Conservation (phyloP, 1,284 basidiomycete genomes). For the Cutaneotrichosporon sp. region DNA sequence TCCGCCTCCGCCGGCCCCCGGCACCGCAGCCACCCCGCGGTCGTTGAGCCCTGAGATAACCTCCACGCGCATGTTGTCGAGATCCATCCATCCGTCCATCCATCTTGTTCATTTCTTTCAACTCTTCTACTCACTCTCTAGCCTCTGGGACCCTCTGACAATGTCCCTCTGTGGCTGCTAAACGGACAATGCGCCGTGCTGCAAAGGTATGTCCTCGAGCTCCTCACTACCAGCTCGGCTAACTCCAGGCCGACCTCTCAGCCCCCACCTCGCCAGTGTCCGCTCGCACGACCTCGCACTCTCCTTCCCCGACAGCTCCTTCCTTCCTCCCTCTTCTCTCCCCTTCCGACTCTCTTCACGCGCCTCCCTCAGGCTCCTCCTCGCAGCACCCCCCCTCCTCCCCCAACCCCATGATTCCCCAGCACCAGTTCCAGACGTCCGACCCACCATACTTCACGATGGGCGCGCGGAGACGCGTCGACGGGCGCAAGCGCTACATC, state of each 20-base stretch:
- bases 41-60: too few relatives aligned
- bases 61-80: too few relatives aligned
- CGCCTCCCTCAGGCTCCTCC: neutral
- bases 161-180: neutral
- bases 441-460: neutral
- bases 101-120: too few relatives aligned
- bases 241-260: neutral
- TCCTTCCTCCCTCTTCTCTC: neutral
- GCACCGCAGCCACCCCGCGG: too few relatives aligned
- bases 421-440: constrained; percentile 1
- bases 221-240: neutral
- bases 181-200: constrained; percentile 8
- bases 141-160: neutral
- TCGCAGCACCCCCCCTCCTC: neutral
- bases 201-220: neutral
- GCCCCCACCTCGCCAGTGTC: neutral
- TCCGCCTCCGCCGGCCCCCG: too few relatives aligned
- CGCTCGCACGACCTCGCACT: neutral
- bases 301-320: constrained; percentile 3
- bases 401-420: neutral
- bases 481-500: constrained; percentile 19
- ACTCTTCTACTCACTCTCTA: too few relatives aligned
- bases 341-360: neutral
- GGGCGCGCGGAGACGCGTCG: neutral
- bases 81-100: too few relatives aligned